Conservation (phyloP, 192 early-diverging fungal species). For the Funneliformis geosporum region DNA sequence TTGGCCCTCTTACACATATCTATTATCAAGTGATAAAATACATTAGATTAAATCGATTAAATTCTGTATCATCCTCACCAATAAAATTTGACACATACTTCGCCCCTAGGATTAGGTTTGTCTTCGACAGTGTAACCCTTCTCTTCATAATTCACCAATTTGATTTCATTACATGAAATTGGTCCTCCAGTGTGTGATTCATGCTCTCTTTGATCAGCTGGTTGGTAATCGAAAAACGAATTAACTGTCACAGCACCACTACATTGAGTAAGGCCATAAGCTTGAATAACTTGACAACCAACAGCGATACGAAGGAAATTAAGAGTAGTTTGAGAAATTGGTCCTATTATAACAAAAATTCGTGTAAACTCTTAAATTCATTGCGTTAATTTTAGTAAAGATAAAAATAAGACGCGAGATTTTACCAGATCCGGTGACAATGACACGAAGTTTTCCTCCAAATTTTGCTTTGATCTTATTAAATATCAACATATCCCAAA, state of each 20-base stretch:
- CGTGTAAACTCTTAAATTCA: neutral
- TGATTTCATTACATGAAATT: conserved; percentile 68
- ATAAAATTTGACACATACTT: conserved; percentile 39
- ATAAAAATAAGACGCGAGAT: neutral
- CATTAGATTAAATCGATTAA: neutral
- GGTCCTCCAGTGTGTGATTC: conserved; percentile 63
- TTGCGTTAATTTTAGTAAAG: neutral
- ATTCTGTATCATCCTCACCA: neutral
- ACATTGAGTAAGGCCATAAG: conserved; percentile 45
- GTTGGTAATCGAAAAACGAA: conserved; percentile 49
- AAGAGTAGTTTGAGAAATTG: conserved; percentile 33
- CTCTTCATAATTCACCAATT: conserved; percentile 76
- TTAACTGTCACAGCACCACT: conserved; percentile 40
- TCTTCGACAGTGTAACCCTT: conserved; percentile 73
- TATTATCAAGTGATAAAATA: neutral
- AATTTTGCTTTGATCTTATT: conserved; percentile 46
- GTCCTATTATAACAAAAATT: neutral
- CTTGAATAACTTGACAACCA: conserved; percentile 63
- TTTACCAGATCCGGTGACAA: conserved; percentile 38
- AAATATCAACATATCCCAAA: conserved; percentile 49
- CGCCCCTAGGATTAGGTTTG: conserved; percentile 77
- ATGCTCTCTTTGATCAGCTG: conserved; percentile 1
- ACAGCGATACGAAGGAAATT: conserved; percentile 64
- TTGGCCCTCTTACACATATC: conserved; percentile 77
- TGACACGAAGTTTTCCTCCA: conserved; percentile 42